These are phyloP conservation scores for Delitschia confertaspora DNA, from an alignment of 495 filamentous ascomycete species.

Conservation along the genomic window DNA sequence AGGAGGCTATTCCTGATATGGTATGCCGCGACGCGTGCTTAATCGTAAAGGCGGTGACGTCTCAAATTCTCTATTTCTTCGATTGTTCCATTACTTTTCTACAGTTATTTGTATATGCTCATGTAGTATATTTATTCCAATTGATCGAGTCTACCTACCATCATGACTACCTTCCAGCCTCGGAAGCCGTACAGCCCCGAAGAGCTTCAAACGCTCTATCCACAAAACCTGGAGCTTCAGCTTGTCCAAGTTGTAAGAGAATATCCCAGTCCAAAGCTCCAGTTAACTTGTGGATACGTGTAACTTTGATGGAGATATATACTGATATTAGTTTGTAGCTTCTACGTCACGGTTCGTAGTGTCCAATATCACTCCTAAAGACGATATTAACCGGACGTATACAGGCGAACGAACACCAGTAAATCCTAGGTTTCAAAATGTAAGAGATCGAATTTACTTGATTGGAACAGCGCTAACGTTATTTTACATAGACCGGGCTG, in stretches of 20 bases:
- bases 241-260: slow-evolving; percentile 71
- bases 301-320: neutral
- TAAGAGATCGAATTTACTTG: slow-evolving; percentile 30
- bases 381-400: neutral
- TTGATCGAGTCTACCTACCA: no score
- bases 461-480: slow-evolving; percentile 5
- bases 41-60: no score
- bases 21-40: no score
- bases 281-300: neutral
- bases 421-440: slow-evolving; percentile 76
- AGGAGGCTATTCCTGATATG: no score
- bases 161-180: slow-evolving; percentile 70
- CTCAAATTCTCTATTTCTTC: no score
- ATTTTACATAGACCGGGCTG: slow-evolving; percentile 60
- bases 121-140: no score
- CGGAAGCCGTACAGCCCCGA: slow-evolving; percentile 68
- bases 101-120: no score
- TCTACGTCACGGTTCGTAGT: slow-evolving; percentile 65
- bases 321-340: slow-evolving; percentile 39
- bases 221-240: slow-evolving; percentile 66
- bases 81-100: no score
- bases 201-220: slow-evolving; percentile 78
- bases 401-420: slow-evolving; percentile 77
- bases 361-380: neutral
- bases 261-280: neutral